Evolutionary conservation across 495 filamentous ascomycete genomes (phyloP).

Genomic region (Neurospora sp.): DNA sequence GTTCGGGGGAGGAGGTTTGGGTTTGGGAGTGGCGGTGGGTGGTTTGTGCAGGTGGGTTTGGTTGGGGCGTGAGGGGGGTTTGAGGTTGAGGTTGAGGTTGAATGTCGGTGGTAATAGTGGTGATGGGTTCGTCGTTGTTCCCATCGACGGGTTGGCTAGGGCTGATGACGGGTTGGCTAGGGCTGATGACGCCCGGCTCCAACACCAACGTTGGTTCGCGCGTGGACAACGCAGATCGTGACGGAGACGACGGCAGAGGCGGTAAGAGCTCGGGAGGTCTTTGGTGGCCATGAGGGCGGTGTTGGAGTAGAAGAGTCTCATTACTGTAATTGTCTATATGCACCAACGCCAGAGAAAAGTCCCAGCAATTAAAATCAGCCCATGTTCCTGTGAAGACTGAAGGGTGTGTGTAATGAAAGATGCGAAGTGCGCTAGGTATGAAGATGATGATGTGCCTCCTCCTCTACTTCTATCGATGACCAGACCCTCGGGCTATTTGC

Average conservation of each 20-base stretch:
- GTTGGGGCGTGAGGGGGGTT: not conserved
- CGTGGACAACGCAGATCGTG: not conserved
- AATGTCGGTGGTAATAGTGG: not conserved
- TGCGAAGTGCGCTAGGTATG: not conserved
- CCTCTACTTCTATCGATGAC: conserved; percentile 4
- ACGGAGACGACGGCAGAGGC: not conserved
- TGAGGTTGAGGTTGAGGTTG: not conserved
- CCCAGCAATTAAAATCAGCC: conserved; percentile 22
- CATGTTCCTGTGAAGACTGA: conserved; percentile 8
- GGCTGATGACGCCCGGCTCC: not conserved
- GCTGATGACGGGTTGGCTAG: not conserved
- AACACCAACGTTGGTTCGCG: conserved; percentile 3
- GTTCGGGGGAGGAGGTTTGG: not conserved
- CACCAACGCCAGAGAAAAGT: conserved; percentile 5
- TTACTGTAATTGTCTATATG: conserved; percentile 27
- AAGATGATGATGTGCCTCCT: not conserved
- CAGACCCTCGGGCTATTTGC: not conserved
- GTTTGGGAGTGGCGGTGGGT: not conserved
- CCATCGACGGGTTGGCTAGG: not conserved
- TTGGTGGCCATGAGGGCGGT: not conserved
- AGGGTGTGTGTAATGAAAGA: not conserved
- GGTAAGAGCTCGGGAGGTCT: not conserved
- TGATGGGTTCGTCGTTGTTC: not conserved
- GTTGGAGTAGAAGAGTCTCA: conserved; percentile 20
- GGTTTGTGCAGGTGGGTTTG: not conserved